phyloP scores from a whole-genome alignment of 345 rosid genomes.

The Zanthoxylum bungeanum region DNA sequence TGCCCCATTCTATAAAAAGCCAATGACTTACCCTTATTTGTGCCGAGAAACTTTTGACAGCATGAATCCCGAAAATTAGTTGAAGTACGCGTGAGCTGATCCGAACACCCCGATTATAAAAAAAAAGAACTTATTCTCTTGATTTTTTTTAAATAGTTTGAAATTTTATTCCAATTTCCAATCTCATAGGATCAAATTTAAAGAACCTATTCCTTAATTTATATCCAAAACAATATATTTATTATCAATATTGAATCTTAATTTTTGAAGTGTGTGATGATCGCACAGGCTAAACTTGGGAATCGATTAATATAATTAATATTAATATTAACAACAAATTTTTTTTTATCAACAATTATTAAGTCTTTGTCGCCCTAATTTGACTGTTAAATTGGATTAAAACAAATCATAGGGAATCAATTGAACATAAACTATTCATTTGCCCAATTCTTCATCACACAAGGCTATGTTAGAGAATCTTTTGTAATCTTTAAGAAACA shows the following conservation, averaged over 20 bases:
- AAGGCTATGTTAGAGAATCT: not conserved
- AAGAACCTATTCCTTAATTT: not conserved
- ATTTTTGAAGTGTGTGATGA: not conserved
- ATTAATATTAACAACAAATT: too few relatives aligned
- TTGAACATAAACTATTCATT: not conserved
- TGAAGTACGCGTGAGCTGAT: too few relatives aligned
- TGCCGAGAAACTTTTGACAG: too few relatives aligned
- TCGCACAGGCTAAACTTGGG: not conserved
- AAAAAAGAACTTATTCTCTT: not conserved
- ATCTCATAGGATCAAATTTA: not conserved
- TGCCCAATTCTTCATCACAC: not conserved
- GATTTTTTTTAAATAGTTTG: not conserved
- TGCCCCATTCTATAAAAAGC: too few relatives aligned
- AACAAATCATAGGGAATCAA: not conserved
- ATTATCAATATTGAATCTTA: not conserved
- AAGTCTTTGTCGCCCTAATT: not conserved
- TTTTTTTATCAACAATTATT: too few relatives aligned
- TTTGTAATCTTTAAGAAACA: not conserved
- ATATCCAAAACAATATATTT: not conserved
- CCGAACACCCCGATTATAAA: too few relatives aligned
- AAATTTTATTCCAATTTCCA: not conserved
- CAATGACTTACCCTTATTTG: too few relatives aligned
- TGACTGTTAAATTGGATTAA: not conserved
- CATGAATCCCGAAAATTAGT: too few relatives aligned
- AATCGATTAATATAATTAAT: not conserved